Evolutionary conservation across 164 flowering plant genomes (phyloP).

Genomic region (Umbilicus rupestris): DNA sequence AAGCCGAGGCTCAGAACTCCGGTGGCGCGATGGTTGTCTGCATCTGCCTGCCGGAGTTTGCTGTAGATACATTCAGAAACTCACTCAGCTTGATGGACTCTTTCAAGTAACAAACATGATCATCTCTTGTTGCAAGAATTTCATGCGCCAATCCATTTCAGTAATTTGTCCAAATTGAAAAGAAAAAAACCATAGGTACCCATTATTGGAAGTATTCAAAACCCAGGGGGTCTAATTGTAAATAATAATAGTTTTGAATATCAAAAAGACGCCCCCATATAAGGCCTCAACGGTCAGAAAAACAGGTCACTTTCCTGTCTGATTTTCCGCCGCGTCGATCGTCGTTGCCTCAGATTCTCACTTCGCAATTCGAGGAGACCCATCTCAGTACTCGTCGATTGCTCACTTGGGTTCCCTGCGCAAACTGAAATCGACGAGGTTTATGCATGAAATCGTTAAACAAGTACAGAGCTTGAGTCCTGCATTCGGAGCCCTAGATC

Average conservation of each 20-base stretch:
- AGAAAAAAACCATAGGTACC: too few species aligned
- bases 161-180: too few species aligned
- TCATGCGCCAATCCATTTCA: too few species aligned
- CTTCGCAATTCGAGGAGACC: background rate
- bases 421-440: background rate
- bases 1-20: conserved; percentile 22
- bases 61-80: conserved; percentile 39
- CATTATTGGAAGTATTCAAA: too few species aligned
- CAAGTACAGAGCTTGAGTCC: background rate
- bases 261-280: too few species aligned
- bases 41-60: conserved; percentile 75
- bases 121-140: too few species aligned
- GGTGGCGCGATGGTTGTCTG: conserved; percentile 46
- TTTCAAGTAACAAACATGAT: background rate
- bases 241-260: too few species aligned
- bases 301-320: background rate
- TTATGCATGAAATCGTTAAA: background rate
- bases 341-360: background rate
- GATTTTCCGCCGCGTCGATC: conserved; percentile 4
- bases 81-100: conserved; percentile 18
- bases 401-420: background rate
- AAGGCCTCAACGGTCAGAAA: background rate
- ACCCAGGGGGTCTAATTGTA: too few species aligned
- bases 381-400: background rate
- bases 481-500: background rate